A percentile compares a stretch with the other conserved stretches of the same genome.
phyloP scores from a whole-genome alignment of 805 yeast species.

The Saccharomycopsis schoenii region DNA sequence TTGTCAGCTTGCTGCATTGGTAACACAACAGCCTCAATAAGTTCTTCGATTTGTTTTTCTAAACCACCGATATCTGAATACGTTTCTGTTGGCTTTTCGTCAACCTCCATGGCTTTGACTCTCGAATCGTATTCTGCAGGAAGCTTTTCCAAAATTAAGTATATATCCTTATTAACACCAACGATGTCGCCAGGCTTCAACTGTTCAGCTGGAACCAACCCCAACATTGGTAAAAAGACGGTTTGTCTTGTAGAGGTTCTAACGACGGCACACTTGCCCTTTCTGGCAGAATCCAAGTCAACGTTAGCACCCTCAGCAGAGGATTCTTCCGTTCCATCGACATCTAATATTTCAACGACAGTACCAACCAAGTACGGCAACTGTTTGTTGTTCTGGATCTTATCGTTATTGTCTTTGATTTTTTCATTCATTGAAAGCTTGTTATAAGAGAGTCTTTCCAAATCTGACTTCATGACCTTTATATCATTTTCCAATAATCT shows the following conservation, averaged over 20 bases:
- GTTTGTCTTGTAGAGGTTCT: conserved; percentile 98
- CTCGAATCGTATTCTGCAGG: conserved; percentile 97
- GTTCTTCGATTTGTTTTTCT: conserved; percentile 95
- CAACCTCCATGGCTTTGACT: conserved; percentile 99
- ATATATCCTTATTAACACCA: conserved; percentile 96
- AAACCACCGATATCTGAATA: conserved; percentile 97
- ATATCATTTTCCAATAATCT: conserved; percentile 89
- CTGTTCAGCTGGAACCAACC: conserved; percentile 84
- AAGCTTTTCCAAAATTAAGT: conserved; percentile 81
- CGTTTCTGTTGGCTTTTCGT: conserved; percentile 96
- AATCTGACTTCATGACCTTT: conserved; percentile 87
- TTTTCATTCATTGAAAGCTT: conserved; percentile 86
- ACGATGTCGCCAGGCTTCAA: conserved; percentile 96
- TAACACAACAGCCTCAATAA: conserved; percentile 94
- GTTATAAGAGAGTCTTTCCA: conserved; percentile 84
- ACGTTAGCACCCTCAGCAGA: conserved; percentile 90
- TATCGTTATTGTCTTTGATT: conserved; percentile 92
- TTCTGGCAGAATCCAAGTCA: conserved; percentile 82
- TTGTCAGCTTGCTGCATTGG: conserved; percentile 99
- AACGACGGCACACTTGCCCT: conserved; percentile 95
- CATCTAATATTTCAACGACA: conserved; percentile 86
- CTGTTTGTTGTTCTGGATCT: conserved; percentile 90
- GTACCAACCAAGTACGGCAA: conserved; percentile 94
- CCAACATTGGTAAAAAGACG: conserved; percentile 89
- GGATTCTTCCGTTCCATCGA: conserved; percentile 76